These are phyloP conservation scores for Parathielavia hyrcaniae DNA, from an alignment of 495 filamentous ascomycete genomes.

Conservation along the genomic window DNA sequence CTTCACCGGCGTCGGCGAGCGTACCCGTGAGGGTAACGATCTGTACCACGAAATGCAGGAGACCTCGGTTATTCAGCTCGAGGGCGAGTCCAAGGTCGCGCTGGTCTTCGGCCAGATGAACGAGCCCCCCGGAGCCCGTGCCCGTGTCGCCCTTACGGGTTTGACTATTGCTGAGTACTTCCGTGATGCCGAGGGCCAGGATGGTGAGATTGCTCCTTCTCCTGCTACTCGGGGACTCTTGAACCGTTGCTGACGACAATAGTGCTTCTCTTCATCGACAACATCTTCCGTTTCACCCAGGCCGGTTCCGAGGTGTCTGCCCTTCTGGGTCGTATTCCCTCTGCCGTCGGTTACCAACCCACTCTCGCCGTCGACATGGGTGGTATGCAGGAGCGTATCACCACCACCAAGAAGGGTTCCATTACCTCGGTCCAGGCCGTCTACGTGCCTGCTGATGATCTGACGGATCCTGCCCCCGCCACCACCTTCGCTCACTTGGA, in stretches of 20 bases:
- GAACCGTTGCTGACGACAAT: background rate
- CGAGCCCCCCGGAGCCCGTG: conserved; percentile 98
- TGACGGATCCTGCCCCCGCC: conserved; percentile 98
- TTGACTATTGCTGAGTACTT: conserved; percentile 92
- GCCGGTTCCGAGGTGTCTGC: conserved; percentile 99
- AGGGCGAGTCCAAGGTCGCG: conserved; percentile 98
- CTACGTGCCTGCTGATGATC: conserved; percentile 99
- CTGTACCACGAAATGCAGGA: conserved; percentile 99
- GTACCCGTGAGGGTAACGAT: conserved; percentile 99
- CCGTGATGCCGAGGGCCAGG: conserved; percentile 96
- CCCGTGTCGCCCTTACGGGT: conserved; percentile 96
- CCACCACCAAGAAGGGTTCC: conserved; percentile 97
- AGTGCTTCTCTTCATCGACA: conserved; percentile 99
- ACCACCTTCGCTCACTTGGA: conserved; percentile 99
- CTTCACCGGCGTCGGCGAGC: conserved; percentile 99
- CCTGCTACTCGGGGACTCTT: background rate
- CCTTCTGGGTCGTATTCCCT: conserved; percentile 98
- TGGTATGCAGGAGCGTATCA: conserved; percentile 99
- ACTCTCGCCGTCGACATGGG: conserved; percentile 99
- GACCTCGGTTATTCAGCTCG: conserved; percentile 97
- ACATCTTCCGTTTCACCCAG: conserved; percentile 99
- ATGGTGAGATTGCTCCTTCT: conserved; percentile 48
- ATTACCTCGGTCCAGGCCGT: conserved; percentile 99
- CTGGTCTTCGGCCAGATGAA: conserved; percentile 99
- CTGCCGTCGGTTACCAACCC: conserved; percentile 99